Conservation (phyloP, 1,284 basidiomycete species). For the Leccinum pachyderme region DNA sequence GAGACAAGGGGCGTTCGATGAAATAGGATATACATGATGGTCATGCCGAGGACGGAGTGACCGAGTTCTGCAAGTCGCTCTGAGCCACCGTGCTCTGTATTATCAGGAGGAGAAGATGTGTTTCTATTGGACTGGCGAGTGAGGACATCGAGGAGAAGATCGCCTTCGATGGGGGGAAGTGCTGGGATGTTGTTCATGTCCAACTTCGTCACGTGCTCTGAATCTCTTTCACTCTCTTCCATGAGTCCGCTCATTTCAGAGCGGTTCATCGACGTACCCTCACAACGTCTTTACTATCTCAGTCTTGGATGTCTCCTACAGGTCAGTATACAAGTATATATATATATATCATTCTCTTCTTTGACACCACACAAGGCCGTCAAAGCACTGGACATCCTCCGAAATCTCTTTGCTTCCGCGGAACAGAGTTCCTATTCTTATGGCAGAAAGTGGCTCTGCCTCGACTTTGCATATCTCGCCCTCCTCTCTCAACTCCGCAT, state of each 20-base stretch:
- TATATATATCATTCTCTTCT: not conserved
- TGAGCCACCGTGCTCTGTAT: conserved; percentile 43
- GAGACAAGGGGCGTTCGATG: conserved; percentile 39
- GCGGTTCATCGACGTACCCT: conserved; percentile 53
- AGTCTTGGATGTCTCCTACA: conserved; percentile 55
- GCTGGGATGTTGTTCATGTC: conserved; percentile 27
- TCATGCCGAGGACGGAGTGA: conserved; percentile 41
- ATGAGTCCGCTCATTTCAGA: conserved; percentile 48
- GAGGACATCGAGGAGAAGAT: conserved; percentile 51
- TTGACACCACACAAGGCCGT: conserved; percentile 32
- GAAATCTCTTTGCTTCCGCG: conserved; percentile 45
- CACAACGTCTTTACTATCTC: conserved; percentile 56
- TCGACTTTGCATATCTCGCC: conserved; percentile 63
- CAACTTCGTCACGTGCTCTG: conserved; percentile 22
- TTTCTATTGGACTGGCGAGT: conserved; percentile 38
- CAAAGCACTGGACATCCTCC: conserved; percentile 62
- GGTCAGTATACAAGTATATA: conserved; percentile 28
- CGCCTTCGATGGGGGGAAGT: conserved; percentile 47
- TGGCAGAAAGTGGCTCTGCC: conserved; percentile 65
- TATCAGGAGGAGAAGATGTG: conserved; percentile 20
- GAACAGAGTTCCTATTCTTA: conserved; percentile 43
- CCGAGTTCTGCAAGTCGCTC: conserved; percentile 52
- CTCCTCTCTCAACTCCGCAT: conserved; percentile 68
- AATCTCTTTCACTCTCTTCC: not conserved
- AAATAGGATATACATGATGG: conserved; percentile 44